Evolutionary conservation across 2,329 filamentous ascomycete genomes (phyloP).

Genomic region (Ophiocordyceps polyrhachis-furcata): DNA sequence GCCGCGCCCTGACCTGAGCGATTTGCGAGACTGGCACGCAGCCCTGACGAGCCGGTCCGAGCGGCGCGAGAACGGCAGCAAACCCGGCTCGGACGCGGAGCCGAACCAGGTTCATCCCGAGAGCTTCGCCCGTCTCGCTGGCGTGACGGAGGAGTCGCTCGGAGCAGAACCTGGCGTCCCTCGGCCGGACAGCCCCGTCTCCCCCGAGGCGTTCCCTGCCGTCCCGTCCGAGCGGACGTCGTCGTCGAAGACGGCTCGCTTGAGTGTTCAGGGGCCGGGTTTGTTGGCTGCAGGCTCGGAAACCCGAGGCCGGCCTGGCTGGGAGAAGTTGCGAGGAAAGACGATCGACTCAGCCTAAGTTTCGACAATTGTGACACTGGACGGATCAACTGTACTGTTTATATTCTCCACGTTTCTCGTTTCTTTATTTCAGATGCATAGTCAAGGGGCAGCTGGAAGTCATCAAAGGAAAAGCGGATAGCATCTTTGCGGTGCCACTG

Average conservation of each 20-base stretch:
- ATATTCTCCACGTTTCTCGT: background rate
- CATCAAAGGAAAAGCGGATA: background rate
- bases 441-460: background rate
- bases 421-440: background rate
- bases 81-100: slow-evolving; percentile 5
- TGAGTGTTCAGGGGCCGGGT: slow-evolving; percentile 14
- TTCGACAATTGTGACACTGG: background rate
- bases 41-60: slow-evolving; percentile 1
- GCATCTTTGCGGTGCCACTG: background rate
- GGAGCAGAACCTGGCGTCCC: slow-evolving; percentile 12
- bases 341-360: background rate
- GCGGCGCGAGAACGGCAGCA: background rate
- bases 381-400: background rate
- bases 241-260: slow-evolving; percentile 14
- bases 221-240: slow-evolving; percentile 7
- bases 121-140: slow-evolving; percentile 1
- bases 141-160: slow-evolving; percentile 1
- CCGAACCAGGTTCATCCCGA: slow-evolving; percentile 1
- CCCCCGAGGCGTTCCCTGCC: slow-evolving; percentile 13
- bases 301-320: background rate
- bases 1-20: slow-evolving; percentile 18
- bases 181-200: slow-evolving; percentile 23
- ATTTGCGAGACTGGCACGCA: slow-evolving; percentile 17
- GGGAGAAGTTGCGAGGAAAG: background rate
- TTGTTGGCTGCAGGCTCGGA: slow-evolving; percentile 5